Evolutionary conservation across 2,329 filamentous ascomycete genomes (phyloP), one percentile per base, ranked within the genome.

Genomic region (Neonectria sp.): DNA sequence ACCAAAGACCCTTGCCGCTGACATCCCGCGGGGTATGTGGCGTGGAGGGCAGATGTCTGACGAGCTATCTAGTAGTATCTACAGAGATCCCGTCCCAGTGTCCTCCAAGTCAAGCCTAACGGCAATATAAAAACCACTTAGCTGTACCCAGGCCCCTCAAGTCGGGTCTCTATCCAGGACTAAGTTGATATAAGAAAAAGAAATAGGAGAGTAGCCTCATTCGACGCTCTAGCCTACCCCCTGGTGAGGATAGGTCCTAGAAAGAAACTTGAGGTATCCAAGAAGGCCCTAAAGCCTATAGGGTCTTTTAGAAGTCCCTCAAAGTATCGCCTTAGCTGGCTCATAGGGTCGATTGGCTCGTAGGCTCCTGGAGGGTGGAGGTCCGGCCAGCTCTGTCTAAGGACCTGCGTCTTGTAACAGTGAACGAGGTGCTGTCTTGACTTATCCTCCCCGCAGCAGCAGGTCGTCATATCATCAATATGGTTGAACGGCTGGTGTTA

Each of bases 161-260:
- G 40, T 45, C 40, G 40, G 40, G 40, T 17, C 40, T 45, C 4
- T 45, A 45, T 45, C 40, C 40, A 45, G 40, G 40, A 45, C 40
- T 45, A 45, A 45, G 40, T 45, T 45, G 21, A 45, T 45, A 45
- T 45, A 45, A 45, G 40, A 45, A 45, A 43, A 45, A 45, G 40
- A 45, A 45, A 45, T 45, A 45, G 40, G 40, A 45, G 40, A 45
- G 40, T 45, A 45, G 40, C 40, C 40, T 45, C 17, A 12, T 4
- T 45, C 40, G 40, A 45, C 40, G 40, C 9, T 45, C 40, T 45
- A 45, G 40, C 40, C 40, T 45, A 45, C 40, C 40, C 40, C 40
- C 40, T 45, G 40, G 40, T 45, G 40, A 45, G 40, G 40, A 45
- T 45, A 45, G 12, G 40, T 45, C 40, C 40, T 45, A 45, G 40